Evolutionary conservation across 208 protist genomes (phyloP).

Genomic region (Porcisia deanei): DNA sequence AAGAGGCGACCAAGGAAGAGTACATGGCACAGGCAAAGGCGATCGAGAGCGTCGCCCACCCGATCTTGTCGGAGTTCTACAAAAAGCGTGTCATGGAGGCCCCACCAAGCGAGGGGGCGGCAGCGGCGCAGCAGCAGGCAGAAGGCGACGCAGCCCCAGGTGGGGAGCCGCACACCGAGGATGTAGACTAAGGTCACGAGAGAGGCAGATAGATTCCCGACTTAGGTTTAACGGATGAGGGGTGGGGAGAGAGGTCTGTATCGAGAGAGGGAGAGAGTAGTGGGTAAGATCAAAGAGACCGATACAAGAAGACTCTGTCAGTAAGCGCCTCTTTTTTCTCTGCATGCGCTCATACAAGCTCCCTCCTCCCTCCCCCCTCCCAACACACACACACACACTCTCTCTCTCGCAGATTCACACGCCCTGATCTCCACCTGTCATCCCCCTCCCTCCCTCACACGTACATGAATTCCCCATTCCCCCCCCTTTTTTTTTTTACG

Average conservation of each 20-base stretch:
- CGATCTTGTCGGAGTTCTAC: conserved; percentile 97
- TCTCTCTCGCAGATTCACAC: not conserved
- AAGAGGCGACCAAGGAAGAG: conserved; percentile 91
- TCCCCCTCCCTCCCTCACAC: not conserved
- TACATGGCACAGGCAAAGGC: conserved; percentile 91
- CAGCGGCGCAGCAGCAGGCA: conserved; percentile 1
- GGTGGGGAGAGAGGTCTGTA: conserved; percentile 5
- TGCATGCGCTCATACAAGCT: not conserved
- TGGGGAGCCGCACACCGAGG: conserved; percentile 35
- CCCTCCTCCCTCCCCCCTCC: not conserved
- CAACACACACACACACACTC: not conserved
- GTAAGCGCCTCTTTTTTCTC: not conserved
- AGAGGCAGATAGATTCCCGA: not conserved
- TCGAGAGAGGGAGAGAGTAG: not conserved
- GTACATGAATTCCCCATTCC: not conserved
- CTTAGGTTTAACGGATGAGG: not conserved
- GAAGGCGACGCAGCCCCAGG: conserved; percentile 6
- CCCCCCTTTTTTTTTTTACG: no score
- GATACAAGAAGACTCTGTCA: not conserved
- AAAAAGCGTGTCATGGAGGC: conserved; percentile 72
- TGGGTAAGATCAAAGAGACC: no score
- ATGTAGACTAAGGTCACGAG: conserved; percentile 49
- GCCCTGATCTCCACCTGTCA: not conserved
- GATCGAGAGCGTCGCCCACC: conserved; percentile 88
- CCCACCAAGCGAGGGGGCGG: conserved; percentile 30